phyloP scores from a whole-genome alignment of 1,139 yeast genomes.

The Sugiyamaella sp. region DNA sequence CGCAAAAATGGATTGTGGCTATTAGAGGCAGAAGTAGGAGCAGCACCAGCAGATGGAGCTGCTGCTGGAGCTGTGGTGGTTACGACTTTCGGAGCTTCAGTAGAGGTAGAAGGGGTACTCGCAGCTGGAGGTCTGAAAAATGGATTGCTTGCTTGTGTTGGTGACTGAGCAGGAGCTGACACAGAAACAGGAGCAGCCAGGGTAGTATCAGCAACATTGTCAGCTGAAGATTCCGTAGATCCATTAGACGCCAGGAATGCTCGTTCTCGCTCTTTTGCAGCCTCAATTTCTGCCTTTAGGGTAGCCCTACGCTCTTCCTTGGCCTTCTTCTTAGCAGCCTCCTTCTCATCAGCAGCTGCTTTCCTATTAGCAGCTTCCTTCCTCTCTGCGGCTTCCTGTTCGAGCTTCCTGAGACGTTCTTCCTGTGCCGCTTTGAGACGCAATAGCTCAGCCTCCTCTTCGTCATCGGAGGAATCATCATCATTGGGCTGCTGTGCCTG shows the following conservation, averaged over 20 bases:
- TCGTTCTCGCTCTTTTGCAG: slow-evolving; percentile 51
- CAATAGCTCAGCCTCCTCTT: slow-evolving; percentile 51
- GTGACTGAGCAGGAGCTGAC: not conserved
- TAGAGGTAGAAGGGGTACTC: slow-evolving; percentile 20
- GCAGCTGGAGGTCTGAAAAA: slow-evolving; percentile 9
- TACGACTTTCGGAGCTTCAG: too few relatives aligned
- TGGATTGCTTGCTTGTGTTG: slow-evolving; percentile 18
- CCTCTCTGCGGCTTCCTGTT: slow-evolving; percentile 33
- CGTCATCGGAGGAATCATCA: slow-evolving; percentile 48
- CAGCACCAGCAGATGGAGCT: slow-evolving; percentile 22
- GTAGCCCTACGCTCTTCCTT: slow-evolving; percentile 64
- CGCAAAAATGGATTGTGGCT: slow-evolving; percentile 48
- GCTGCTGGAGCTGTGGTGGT: too few relatives aligned
- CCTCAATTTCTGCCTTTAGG: slow-evolving; percentile 66
- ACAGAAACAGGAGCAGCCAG: slow-evolving; percentile 20
- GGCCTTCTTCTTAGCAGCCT: slow-evolving; percentile 47
- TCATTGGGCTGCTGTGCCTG: slow-evolving; percentile 25
- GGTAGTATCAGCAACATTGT: slow-evolving; percentile 22
- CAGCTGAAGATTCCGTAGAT: slow-evolving; percentile 23
- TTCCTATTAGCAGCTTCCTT: slow-evolving; percentile 45
- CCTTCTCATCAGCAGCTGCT: slow-evolving; percentile 30
- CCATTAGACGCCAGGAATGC: slow-evolving; percentile 27
- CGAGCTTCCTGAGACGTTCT: slow-evolving; percentile 36
- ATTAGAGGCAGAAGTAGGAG: slow-evolving; percentile 23
- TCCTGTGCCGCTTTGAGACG: slow-evolving; percentile 49